Percentiles rank a stretch among this genome's conserved stretches.
These are phyloP conservation scores for Diutina mesorugosa DNA, from an alignment of 1,139 yeast species.

Conservation along the genomic window DNA sequence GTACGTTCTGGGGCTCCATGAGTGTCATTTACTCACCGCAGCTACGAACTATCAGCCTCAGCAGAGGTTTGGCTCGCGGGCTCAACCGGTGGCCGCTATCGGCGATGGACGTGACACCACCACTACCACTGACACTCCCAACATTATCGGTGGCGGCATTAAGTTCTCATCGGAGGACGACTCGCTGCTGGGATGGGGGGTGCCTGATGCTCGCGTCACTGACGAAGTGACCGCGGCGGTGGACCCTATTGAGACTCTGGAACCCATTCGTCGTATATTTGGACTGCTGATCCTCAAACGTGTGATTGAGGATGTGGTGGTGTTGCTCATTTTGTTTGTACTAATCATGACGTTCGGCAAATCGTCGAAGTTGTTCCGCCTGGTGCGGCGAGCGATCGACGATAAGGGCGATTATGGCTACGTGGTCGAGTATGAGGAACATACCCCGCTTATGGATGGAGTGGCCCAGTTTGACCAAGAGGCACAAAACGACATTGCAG, in stretches of 20 bases:
- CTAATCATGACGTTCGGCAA: constrained; percentile 15
- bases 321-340: constrained; percentile 20
- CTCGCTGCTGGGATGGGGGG: not conserved
- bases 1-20: not conserved
- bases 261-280: not conserved
- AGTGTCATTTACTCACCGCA: not conserved
- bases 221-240: not conserved
- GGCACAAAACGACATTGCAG: not conserved
- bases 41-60: not conserved
- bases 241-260: not conserved
- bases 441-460: not conserved
- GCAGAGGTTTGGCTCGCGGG: not conserved
- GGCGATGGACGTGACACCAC: not conserved
- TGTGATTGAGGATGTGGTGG: constrained; percentile 36
- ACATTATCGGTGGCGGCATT: not conserved
- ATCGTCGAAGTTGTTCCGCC: not conserved
- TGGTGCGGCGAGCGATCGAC: constrained; percentile 4
- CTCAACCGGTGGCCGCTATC: not conserved
- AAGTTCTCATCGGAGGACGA: not conserved
- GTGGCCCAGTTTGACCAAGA: not conserved
- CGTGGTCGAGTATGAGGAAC: not conserved
- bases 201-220: not conserved
- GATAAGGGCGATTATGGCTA: not conserved
- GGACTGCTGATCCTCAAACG: constrained; percentile 12
- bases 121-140: not conserved